Conservation (phyloP, 345 rosid genomes). For the Passiflora organensis region DNA sequence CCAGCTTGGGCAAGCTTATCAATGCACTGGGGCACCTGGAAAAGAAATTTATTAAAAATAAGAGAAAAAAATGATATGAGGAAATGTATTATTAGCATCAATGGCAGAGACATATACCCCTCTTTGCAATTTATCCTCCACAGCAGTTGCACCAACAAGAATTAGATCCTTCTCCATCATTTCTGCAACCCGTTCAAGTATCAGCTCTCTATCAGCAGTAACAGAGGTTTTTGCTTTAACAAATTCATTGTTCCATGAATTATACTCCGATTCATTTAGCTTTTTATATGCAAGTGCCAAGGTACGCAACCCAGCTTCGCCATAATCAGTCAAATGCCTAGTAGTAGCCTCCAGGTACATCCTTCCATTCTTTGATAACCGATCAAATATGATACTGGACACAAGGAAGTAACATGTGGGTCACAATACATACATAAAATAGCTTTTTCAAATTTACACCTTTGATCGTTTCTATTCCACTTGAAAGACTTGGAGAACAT, state of each 20-base stretch:
- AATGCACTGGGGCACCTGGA: conserved; percentile 93
- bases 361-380: conserved; percentile 59
- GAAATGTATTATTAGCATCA: conserved; percentile 13
- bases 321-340: conserved; percentile 58
- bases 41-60: conserved; percentile 26
- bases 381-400: conserved; percentile 62
- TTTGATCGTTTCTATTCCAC: too few relatives aligned
- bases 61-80: conserved; percentile 17
- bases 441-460: too few relatives aligned
- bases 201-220: conserved; percentile 68
- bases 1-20: conserved; percentile 99
- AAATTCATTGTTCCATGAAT: conserved; percentile 77
- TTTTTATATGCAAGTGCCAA: conserved; percentile 72
- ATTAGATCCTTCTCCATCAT: conserved; percentile 81
- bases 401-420: conserved; percentile 8
- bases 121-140: conserved; percentile 92
- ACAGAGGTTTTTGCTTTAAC: conserved; percentile 76
- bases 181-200: conserved; percentile 73
- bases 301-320: conserved; percentile 91
- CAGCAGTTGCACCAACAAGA: conserved; percentile 96
- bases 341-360: conserved; percentile 50
- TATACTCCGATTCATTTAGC: conserved; percentile 67
- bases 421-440: too few relatives aligned
- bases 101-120: conserved; percentile 55
- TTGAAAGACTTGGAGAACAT: background rate